phyloP scores from a whole-genome alignment of 1,284 basidiomycete species.

The Cerioporus squamosus region DNA sequence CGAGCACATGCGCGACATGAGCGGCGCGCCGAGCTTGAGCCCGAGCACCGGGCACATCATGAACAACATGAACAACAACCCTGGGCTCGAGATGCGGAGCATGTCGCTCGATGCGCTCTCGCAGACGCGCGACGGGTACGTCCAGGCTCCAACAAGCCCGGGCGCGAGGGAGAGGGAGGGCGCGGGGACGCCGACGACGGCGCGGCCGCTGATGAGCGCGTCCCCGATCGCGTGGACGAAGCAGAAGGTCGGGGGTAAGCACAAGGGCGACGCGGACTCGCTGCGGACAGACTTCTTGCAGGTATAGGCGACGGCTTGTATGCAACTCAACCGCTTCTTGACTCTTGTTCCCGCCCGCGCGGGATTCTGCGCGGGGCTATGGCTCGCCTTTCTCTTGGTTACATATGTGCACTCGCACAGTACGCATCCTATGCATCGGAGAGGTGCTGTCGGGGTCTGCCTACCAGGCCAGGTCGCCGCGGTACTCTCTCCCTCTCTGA shows the following conservation, averaged over 20 bases:
- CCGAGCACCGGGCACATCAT: no score
- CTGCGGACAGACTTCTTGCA: conserved; percentile 31
- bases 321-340: not conserved
- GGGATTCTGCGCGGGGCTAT: no score
- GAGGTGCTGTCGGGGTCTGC: no score
- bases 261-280: conserved; percentile 31
- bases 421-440: no score
- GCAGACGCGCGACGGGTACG: not conserved
- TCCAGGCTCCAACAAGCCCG: conserved; percentile 1
- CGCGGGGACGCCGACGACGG: conserved; percentile 8
- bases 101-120: not conserved
- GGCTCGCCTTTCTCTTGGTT: no score
- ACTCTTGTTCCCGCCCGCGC: not conserved
- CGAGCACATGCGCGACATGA: no score
- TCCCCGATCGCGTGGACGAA: conserved; percentile 23
- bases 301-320: conserved; percentile 7
- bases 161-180: conserved; percentile 1
- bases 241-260: conserved; percentile 10
- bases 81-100: no score
- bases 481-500: no score
- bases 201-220: conserved; percentile 15
- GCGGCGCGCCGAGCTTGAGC: no score
- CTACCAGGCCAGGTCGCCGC: no score
- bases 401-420: no score
- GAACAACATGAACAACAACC: no score